These are phyloP conservation scores for Eucalyptus curtisii DNA, from an alignment of 345 rosid species.

Conservation along the genomic window DNA sequence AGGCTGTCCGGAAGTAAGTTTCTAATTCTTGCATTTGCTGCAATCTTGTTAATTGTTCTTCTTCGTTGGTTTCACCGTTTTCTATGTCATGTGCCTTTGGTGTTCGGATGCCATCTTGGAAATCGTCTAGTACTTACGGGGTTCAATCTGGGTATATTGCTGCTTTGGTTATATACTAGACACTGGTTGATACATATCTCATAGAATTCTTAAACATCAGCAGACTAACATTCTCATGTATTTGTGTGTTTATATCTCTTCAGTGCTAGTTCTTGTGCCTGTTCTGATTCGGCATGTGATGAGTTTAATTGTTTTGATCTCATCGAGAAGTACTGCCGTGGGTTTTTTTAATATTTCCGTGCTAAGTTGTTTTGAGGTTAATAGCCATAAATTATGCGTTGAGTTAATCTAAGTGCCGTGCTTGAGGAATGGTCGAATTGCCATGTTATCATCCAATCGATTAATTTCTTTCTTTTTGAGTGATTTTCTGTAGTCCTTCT, in stretches of 20 bases:
- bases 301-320: neutral
- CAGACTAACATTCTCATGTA: neutral
- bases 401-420: neutral
- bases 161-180: neutral
- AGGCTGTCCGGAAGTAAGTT: constrained; percentile 45
- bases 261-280: neutral
- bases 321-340: neutral
- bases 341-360: neutral
- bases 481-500: neutral
- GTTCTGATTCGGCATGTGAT: neutral
- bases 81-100: neutral
- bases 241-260: neutral
- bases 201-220: neutral
- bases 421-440: neutral
- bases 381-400: neutral
- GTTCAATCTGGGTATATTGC: neutral
- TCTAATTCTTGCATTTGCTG: neutral
- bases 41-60: neutral
- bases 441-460: neutral
- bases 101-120: neutral
- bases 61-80: neutral
- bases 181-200: neutral
- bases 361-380: neutral
- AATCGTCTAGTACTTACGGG: neutral
- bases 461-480: neutral